Evolutionary conservation across 495 filamentous ascomycete genomes (phyloP).

Genomic region (Lophium mytilinum): DNA sequence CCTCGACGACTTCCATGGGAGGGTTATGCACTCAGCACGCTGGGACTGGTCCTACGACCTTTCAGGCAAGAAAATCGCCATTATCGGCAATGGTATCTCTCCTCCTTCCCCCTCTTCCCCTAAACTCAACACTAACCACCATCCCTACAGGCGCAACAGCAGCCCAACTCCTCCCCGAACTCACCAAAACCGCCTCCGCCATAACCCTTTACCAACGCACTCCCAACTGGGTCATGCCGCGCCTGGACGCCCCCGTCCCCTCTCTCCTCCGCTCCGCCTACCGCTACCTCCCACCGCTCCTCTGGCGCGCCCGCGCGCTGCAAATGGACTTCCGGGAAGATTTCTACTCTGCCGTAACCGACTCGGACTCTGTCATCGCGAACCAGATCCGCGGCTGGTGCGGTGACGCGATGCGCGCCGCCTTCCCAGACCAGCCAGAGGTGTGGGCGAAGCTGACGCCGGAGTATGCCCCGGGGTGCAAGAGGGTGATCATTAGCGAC

Average conservation of each 20-base stretch:
- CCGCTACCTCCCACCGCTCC: constrained; percentile 40
- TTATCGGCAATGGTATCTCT: constrained; percentile 32
- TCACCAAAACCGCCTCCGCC: constrained; percentile 47
- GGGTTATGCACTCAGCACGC: constrained; percentile 45
- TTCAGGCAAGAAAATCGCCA: constrained; percentile 43
- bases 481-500: constrained; percentile 48
- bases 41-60: constrained; percentile 48
- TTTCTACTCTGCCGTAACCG: constrained; percentile 36
- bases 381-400: constrained; percentile 30
- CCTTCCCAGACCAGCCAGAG: constrained; percentile 37
- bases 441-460: constrained; percentile 44
- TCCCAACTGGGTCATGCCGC: constrained; percentile 57
- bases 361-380: constrained; percentile 32
- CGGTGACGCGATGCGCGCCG: constrained; percentile 28
- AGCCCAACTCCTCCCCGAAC: constrained; percentile 61
- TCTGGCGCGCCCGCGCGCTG: constrained; percentile 39
- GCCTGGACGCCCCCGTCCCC: constrained; percentile 38
- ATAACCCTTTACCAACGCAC: constrained; percentile 60
- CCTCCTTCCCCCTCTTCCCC: not conserved
- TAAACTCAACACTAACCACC: not conserved
- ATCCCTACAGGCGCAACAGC: constrained; percentile 50
- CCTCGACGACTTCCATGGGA: constrained; percentile 45
- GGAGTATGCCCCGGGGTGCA: constrained; percentile 47
- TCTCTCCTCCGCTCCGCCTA: constrained; percentile 33
- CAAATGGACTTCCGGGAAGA: constrained; percentile 44